Conservation (phyloP, 441 rosid species). For the Brassica hybrid region DNA sequence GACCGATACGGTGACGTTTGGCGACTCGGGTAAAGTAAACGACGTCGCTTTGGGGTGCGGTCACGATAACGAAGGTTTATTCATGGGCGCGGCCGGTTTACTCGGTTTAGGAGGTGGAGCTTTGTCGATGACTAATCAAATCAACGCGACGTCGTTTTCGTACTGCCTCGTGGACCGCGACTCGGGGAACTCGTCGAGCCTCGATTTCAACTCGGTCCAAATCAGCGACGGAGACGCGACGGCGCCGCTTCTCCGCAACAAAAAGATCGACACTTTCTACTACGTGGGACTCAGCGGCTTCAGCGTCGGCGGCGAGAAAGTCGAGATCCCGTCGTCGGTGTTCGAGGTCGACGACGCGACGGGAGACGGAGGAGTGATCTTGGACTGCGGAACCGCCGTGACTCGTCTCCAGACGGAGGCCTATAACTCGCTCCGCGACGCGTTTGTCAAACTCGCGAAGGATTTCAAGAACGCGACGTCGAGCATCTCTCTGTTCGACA, state of each 20-base stretch:
- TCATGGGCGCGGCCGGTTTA: conserved; percentile 64
- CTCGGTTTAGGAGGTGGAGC: conserved; percentile 68
- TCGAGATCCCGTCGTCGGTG: conserved; percentile 51
- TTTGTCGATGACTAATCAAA: conserved; percentile 54
- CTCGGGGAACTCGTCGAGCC: conserved; percentile 51
- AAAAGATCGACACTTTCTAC: conserved; percentile 59
- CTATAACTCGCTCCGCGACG: conserved; percentile 62
- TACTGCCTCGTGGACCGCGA: conserved; percentile 71
- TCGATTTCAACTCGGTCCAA: conserved; percentile 62
- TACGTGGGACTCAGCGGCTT: conserved; percentile 63
- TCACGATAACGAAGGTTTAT: conserved; percentile 66
- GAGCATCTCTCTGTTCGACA: conserved; percentile 63
- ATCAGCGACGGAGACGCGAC: conserved; percentile 43
- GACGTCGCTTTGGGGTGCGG: conserved; percentile 66
- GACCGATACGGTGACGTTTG: conserved; percentile 66
- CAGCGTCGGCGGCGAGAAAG: conserved; percentile 64
- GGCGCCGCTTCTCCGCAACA: conserved; percentile 57
- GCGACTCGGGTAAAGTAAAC: conserved; percentile 49
- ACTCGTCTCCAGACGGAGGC: conserved; percentile 67
- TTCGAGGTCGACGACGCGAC: conserved; percentile 51
- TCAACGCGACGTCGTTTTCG: conserved; percentile 60
- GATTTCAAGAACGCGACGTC: conserved; percentile 44
- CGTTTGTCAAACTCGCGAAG: conserved; percentile 43
- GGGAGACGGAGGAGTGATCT: conserved; percentile 64
- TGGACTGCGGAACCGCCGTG: conserved; percentile 74